Percentiles rank a stretch among this genome's conserved stretches.
These are phyloP conservation scores for Zygosaccharomyces bailii DNA, from an alignment of 805 yeast genomes.

Conservation along the genomic window DNA sequence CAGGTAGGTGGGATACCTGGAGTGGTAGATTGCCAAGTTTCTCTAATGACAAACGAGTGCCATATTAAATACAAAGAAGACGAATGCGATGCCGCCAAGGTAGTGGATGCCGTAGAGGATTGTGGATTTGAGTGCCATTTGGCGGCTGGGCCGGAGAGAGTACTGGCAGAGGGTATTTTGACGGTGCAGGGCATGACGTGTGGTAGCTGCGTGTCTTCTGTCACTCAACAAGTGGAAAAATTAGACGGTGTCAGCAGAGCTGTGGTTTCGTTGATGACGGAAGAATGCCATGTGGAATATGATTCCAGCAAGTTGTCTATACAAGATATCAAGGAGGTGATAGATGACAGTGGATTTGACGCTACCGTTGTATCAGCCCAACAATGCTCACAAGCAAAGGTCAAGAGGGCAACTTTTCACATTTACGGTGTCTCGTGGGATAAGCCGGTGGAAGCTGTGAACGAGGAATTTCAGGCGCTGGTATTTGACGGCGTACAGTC, in stretches of 20 bases:
- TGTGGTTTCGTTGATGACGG: constrained; percentile 71
- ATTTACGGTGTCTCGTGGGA: constrained; percentile 63
- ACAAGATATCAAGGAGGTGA: constrained; percentile 45
- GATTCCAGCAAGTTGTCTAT: constrained; percentile 29
- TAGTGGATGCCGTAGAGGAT: constrained; percentile 61
- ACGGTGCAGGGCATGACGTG: constrained; percentile 80
- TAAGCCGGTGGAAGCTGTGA: constrained; percentile 20
- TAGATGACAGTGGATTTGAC: constrained; percentile 79
- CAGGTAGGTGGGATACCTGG: constrained; percentile 49
- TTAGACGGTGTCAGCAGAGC: constrained; percentile 52
- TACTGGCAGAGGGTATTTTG: constrained; percentile 9
- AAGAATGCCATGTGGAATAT: constrained; percentile 61
- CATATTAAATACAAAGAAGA: constrained; percentile 45
- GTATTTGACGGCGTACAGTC: constrained; percentile 12
- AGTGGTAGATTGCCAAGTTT: constrained; percentile 55
- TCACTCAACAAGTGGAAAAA: constrained; percentile 50
- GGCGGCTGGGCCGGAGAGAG: constrained; percentile 6
- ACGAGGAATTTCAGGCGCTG: constrained; percentile 6
- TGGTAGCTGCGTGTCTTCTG: constrained; percentile 72
- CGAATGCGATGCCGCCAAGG: constrained; percentile 31
- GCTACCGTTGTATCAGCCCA: constrained; percentile 30
- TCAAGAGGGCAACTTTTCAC: constrained; percentile 31
- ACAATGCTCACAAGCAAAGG: constrained; percentile 3
- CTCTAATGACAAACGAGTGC: constrained; percentile 75
- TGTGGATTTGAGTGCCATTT: constrained; percentile 61